A percentile compares a stretch with the other conserved stretches of the same genome.
Evolutionary conservation across 2,329 filamentous ascomycete genomes (phyloP).

Genomic region (Fusarium irregulare): DNA sequence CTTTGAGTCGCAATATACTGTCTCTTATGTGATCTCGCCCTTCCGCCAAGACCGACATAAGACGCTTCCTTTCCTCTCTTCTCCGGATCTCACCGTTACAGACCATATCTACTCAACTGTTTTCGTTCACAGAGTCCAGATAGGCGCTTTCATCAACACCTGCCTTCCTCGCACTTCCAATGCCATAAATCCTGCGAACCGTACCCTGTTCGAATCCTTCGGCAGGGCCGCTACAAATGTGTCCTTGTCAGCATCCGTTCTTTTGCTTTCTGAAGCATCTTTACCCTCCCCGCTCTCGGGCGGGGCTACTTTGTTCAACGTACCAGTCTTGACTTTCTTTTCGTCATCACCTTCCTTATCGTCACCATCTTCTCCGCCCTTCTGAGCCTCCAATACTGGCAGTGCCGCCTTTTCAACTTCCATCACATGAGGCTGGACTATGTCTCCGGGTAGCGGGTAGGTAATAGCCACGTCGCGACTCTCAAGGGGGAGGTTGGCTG

Average conservation of each 20-base stretch:
- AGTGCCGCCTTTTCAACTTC: slow-evolving; percentile 82
- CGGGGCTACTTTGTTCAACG: slow-evolving; percentile 46
- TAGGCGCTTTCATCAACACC: slow-evolving; percentile 79
- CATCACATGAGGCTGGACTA: slow-evolving; percentile 80
- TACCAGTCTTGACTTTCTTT: slow-evolving; percentile 63
- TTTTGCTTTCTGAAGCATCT: slow-evolving; percentile 46
- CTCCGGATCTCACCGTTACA: neutral
- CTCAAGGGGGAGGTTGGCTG: slow-evolving; percentile 87
- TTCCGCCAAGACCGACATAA: neutral
- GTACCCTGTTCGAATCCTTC: slow-evolving; percentile 68
- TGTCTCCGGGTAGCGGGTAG: slow-evolving; percentile 83
- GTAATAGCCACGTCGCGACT: slow-evolving; percentile 89
- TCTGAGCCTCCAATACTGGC: slow-evolving; percentile 66
- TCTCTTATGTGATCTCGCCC: neutral
- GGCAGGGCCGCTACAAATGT: slow-evolving; percentile 51
- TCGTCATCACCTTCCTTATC: slow-evolving; percentile 57
- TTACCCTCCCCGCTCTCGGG: slow-evolving; percentile 35
- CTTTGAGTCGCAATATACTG: slow-evolving; percentile 19
- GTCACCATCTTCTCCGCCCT: slow-evolving; percentile 56
- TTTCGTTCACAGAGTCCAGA: slow-evolving; percentile 66
- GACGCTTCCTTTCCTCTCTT: slow-evolving; percentile 6
- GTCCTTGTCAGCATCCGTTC: slow-evolving; percentile 55
- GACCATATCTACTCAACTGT: neutral
- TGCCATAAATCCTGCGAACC: slow-evolving; percentile 79
- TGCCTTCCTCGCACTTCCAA: slow-evolving; percentile 81